Percentiles rank a stretch among this genome's conserved stretches.
Conservation (phyloP, 2,329 filamentous ascomycete species). For the Aspergillus alliaceus region DNA sequence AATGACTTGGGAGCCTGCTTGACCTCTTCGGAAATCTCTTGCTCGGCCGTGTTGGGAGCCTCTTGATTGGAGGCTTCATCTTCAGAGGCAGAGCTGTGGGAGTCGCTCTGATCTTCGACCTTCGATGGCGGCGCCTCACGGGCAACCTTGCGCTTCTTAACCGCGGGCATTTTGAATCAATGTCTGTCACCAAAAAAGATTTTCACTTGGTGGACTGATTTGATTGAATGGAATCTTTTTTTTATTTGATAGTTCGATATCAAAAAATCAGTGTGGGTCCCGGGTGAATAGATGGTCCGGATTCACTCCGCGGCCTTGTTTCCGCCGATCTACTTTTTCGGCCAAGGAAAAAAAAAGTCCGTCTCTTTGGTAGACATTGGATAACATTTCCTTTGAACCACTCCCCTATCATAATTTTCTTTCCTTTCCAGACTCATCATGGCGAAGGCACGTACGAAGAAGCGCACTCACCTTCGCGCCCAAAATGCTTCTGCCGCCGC, state of each 20-base stretch:
- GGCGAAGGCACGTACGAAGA: conserved; percentile 81
- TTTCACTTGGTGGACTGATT: neutral
- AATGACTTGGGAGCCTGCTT: conserved; percentile 45
- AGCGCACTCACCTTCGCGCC: conserved; percentile 78
- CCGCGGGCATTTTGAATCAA: conserved; percentile 32
- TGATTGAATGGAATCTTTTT: neutral
- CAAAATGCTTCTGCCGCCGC: conserved; percentile 53
- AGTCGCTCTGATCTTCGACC: conserved; percentile 22
- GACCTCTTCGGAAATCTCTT: conserved; percentile 3
- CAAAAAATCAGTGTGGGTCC: conserved; percentile 24
- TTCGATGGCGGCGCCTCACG: conserved; percentile 20
- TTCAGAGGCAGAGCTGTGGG: conserved; percentile 23
- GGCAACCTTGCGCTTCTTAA: conserved; percentile 44
- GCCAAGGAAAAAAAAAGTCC: conserved; percentile 35
- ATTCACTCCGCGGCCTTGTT: conserved; percentile 23
- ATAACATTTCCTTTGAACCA: conserved; percentile 1
- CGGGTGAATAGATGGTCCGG: conserved; percentile 41
- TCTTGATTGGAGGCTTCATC: no score
- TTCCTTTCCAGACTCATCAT: conserved; percentile 48
- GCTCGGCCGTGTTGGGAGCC: neutral
- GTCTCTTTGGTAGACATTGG: conserved; percentile 11
- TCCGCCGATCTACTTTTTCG: conserved; percentile 34
- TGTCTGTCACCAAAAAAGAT: neutral
- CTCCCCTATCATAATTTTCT: neutral
- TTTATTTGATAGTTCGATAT: neutral